phyloP scores from a whole-genome alignment of 179 eudicot species.

The Dionaea muscipula region DNA sequence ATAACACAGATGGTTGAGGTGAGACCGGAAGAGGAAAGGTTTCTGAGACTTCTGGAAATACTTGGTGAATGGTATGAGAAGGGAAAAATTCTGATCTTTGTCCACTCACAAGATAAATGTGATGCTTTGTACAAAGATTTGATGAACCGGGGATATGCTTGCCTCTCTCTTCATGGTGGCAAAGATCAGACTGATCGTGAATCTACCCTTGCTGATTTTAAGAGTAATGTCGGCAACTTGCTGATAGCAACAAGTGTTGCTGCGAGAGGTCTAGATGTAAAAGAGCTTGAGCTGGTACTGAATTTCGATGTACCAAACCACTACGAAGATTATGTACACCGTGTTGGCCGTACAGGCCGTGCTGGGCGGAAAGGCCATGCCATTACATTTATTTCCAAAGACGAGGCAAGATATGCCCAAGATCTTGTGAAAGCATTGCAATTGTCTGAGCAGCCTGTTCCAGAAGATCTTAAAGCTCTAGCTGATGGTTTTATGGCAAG shows the following conservation, averaged over 20 bases:
- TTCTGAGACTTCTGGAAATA: constrained; percentile 58
- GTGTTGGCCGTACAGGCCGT: constrained; percentile 92
- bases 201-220: constrained; percentile 84
- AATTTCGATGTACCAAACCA: constrained; percentile 85
- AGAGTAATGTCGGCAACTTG: constrained; percentile 79
- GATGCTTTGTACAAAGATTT: constrained; percentile 64
- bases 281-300: constrained; percentile 79
- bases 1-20: constrained; percentile 83
- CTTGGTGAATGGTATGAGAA: constrained; percentile 97
- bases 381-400: constrained; percentile 71
- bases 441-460: constrained; percentile 73
- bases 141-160: constrained; percentile 74
- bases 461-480: constrained; percentile 70
- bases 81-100: constrained; percentile 75
- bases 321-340: constrained; percentile 88
- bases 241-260: constrained; percentile 91
- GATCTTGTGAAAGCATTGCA: constrained; percentile 80
- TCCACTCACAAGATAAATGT: constrained; percentile 75
- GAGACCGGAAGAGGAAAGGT: constrained; percentile 75
- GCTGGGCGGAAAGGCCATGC: constrained; percentile 90
- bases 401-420: constrained; percentile 64
- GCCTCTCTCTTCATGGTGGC: constrained; percentile 88
- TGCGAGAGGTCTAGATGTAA: constrained; percentile 89
- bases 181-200: constrained; percentile 95
- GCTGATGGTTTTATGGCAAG: constrained; percentile 77